Evolutionary conservation across 345 rosid species (phyloP).

Genomic region (Psidium guajava): DNA sequence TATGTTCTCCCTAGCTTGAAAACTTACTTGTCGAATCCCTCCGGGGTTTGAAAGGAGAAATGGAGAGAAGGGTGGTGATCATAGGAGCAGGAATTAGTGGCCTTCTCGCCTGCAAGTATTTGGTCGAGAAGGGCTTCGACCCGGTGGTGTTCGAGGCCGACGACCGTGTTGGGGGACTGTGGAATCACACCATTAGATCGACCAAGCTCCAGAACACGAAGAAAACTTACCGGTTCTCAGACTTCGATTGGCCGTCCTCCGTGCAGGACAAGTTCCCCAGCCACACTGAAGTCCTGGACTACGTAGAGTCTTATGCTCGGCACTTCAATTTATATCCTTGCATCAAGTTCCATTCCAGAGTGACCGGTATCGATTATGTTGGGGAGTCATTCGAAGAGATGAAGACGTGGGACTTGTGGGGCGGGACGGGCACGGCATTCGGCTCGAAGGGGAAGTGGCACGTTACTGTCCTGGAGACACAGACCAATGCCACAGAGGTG

Average conservation of each 20-base stretch:
- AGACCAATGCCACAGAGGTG: slow-evolving; percentile 10
- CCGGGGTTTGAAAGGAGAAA: neutral
- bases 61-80: slow-evolving; percentile 22
- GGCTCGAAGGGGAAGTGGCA: slow-evolving; percentile 29
- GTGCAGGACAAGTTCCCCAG: slow-evolving; percentile 8
- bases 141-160: slow-evolving; percentile 28
- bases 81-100: slow-evolving; percentile 35
- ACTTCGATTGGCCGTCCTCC: slow-evolving; percentile 30
- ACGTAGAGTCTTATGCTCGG: slow-evolving; percentile 13
- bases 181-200: slow-evolving; percentile 12
- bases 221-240: slow-evolving; percentile 12
- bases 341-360: slow-evolving; percentile 22
- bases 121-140: slow-evolving; percentile 13
- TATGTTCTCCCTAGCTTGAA: neutral
- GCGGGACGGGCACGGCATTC: slow-evolving; percentile 24
- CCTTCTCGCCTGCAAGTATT: slow-evolving; percentile 27
- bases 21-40: too few species aligned
- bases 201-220: slow-evolving; percentile 18
- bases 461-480: slow-evolving; percentile 8
- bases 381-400: slow-evolving; percentile 22
- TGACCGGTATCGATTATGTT: slow-evolving; percentile 10
- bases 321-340: slow-evolving; percentile 8
- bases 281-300: slow-evolving; percentile 8
- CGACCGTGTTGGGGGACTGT: slow-evolving; percentile 14
- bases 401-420: slow-evolving; percentile 23